Base-by-base conservation (phyloP, 2,329 filamentous ascomycete species). In the Sclerotiophoma versabilis region DNA sequence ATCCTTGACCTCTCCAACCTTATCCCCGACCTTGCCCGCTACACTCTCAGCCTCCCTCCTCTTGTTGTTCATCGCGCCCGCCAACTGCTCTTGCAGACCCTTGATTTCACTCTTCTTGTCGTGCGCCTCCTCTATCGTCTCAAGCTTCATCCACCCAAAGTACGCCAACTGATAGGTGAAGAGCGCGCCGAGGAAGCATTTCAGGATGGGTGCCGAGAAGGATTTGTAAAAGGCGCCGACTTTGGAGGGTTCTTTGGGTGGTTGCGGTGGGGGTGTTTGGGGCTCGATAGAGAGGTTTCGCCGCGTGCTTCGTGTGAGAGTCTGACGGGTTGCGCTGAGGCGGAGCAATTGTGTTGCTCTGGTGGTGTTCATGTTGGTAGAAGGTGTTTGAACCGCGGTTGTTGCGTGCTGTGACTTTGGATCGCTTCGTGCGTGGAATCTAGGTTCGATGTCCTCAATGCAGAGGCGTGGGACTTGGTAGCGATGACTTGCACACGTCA, bases 141-240 rank as follows among this genome's bases (percentile, higher is more conserved):
- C 90, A 44, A 93, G 80, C 75, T 88, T 90, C 30, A 84, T 72
- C 91, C 91, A 95, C 12, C 77, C 78, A 79, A 85, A 91, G 76
- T 93, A 93, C 12, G 83, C 75, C n/a, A 90, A 66, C 75, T 95
- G 91, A 73, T 93, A 95, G 2, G 87, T 89, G 69, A 91, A 87
- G 49, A 92, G 83, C 48, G 91, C 89, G 69, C 89, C 82, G 30
- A 93, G 81, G 61, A 91, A 84, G 48, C 87, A 86, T 77, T 92
- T 93, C 47, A 85, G 82, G 38, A 93, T 80, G 2, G 91, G 90
- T 1, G 88, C 82, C 32, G 87, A 85, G 69, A 92, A 92, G 12
- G 85, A 86, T 69, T 85, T 87, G 80, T 92, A 93, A 77, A 93
- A 93, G 39, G 81, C 79, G 43, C 84, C 76, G 23, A 54, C 51